Evolutionary conservation across 768 basidiomycete genomes (phyloP), one percentile per base, ranked within the genome.

Genomic region (Mycena belliarum): DNA sequence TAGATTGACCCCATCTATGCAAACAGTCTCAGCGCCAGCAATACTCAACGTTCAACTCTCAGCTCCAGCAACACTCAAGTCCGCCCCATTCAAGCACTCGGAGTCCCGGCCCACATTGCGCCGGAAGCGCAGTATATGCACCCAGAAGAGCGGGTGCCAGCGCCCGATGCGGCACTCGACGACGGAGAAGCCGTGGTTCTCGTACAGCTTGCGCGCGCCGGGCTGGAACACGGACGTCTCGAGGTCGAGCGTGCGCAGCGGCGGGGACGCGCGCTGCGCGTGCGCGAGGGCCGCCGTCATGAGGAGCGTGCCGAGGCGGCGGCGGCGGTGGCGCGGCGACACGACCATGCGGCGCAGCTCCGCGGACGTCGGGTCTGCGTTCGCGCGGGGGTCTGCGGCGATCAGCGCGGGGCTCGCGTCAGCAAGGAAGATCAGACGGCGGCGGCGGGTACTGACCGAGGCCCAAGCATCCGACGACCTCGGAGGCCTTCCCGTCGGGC

Each of bases 271-370:
- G 5, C n/a, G 11, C 10, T 40, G 48, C 9, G 65, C 64, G 25
- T 66, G 63, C 0, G 41, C 60, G 16, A 65, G n/a, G 1, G 37
- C 55, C 7, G 63, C 52, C 3, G 15, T 18, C 3, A 69, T 41
- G n/a, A 69, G 51, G 14, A 58, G 55, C 12, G 59, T 51, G 3
- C 52, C 66, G 33, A 69, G 56, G 1, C 61, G 55, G 9, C 60
- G 58, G 3, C 65, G 61, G 28, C 57, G 60, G 49, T 67, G 60
- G 24, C 24, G 24, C 18, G 49, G 26, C 0, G 63, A 64, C 1
- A 66, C 66, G 15, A 59, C 63, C 65, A 69, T 60, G 14, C 66
- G 61, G 14, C 66, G 65, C 9, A 69, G 41, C 24, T 66, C 63
- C 15, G 57, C 57, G 9, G 50, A 29, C 2, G 53, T 42, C 7